Percentiles rank a stretch among this genome's conserved stretches.
phyloP scores from a whole-genome alignment of 176 grass and related monocot genomes.

The Pontederia crassipes region DNA sequence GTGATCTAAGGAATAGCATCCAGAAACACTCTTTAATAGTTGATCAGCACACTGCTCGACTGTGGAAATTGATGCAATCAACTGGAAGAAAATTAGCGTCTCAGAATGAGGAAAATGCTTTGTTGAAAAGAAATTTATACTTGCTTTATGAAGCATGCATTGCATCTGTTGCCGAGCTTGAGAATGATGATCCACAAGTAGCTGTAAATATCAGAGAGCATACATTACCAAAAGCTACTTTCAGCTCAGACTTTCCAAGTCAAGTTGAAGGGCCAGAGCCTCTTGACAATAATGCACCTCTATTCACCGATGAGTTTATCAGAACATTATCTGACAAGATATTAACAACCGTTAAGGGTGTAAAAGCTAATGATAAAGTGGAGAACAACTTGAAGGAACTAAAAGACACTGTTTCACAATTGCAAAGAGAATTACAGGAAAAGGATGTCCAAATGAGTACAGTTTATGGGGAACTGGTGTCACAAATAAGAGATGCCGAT shows the following conservation, averaged over 20 bases:
- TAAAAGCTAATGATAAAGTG: constrained; percentile 18
- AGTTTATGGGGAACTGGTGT: constrained; percentile 69
- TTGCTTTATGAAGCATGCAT: constrained; percentile 70
- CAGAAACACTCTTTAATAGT: constrained; percentile 57
- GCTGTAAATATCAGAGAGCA: constrained; percentile 4
- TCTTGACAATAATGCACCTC: constrained; percentile 22
- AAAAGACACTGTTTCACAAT: constrained; percentile 56
- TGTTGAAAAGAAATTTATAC: constrained; percentile 55
- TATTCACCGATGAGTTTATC: constrained; percentile 40
- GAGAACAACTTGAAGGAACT: constrained; percentile 66
- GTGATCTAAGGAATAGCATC: constrained; percentile 62
- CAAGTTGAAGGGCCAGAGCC: constrained; percentile 8
- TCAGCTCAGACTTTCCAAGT: not conserved
- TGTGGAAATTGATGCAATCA: constrained; percentile 51
- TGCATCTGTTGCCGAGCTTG: constrained; percentile 55
- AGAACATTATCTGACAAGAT: constrained; percentile 50
- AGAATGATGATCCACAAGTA: constrained; percentile 29
- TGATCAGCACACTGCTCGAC: constrained; percentile 46
- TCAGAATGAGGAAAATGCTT: constrained; percentile 41
- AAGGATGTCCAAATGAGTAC: constrained; percentile 70
- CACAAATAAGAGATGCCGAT: constrained; percentile 70
- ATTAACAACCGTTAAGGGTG: constrained; percentile 33
- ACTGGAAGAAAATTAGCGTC: constrained; percentile 38
- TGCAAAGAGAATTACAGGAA: constrained; percentile 73
- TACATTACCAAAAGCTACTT: not conserved